Base-by-base conservation (phyloP, 805 yeast genomes). In the Wickerhamiella slavikovae region DNA sequence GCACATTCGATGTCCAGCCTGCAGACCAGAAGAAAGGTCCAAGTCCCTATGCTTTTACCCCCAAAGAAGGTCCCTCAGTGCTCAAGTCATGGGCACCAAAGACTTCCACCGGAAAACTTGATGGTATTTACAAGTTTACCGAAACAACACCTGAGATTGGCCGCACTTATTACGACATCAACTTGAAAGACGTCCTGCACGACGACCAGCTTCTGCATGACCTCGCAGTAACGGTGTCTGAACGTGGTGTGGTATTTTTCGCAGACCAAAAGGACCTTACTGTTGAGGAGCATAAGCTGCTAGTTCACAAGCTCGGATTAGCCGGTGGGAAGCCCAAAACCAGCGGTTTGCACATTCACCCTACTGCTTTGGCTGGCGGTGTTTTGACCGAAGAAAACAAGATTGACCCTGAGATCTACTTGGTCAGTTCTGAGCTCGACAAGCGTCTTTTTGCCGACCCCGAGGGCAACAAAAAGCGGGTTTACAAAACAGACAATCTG, bases 201-300 rank as follows among this genome's bases (percentile, higher is more conserved):
- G 44, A 45, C 29, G 49, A 48, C n/a, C 39, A 36, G 17, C 40
- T 42, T 15, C 33, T 45, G 9, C 37, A 60, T 35, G 67, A 62
- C 34, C 49, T 62, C 35, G 68, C 68, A 7, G 38, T 60, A 13
- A 42, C 59, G 21, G 43, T 61, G 12, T 54, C 66, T 4, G 62
- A 60, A 45, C 50, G 67, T 36, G 62, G 58, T 17, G 68, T 62
- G 25, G 68, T 62, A 5, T 61, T 63, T 41, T 62, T 63, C 55
- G 47, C 62, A 38, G 52, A 59, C 40, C 68, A 62, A 39, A 20
- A 43, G 25, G 60, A 62, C 27, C 30, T 47, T 22, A 38, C 38
- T 25, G 37, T 37, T 17, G 41, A 39, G 24, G 35, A 41, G 35
- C 53, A 48, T 39, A 42, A 41, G 40, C 31, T 37, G 31, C 38